phyloP scores from a whole-genome alignment of 1,284 basidiomycete genomes.

The Marasmius oreades region DNA sequence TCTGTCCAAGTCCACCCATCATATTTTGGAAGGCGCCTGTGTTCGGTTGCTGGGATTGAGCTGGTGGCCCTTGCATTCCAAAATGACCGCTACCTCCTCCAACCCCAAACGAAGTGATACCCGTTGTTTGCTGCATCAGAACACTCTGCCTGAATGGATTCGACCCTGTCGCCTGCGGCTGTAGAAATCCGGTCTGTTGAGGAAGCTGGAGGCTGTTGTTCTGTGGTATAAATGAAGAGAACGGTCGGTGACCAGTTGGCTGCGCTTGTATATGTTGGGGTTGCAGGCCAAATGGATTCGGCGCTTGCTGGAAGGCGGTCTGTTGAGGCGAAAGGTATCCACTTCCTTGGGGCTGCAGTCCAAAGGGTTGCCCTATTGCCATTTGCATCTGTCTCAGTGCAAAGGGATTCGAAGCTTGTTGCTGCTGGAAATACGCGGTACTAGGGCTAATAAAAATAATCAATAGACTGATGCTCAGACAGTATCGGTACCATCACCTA shows the following conservation, averaged over 20 bases:
- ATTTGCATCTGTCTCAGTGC: conserved; percentile 32
- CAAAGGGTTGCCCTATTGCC: conserved; percentile 45
- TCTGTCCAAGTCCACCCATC: neutral
- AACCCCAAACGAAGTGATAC: conserved; percentile 43
- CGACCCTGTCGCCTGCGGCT: conserved; percentile 63
- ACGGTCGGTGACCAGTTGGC: conserved; percentile 48
- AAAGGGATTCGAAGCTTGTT: conserved; percentile 78
- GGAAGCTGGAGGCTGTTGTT: conserved; percentile 13
- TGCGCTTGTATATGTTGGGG: conserved; percentile 28
- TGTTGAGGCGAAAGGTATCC: conserved; percentile 51
- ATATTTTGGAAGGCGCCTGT: conserved; percentile 4
- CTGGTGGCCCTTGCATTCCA: neutral
- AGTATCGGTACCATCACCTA: conserved; percentile 34
- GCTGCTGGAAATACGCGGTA: conserved; percentile 57
- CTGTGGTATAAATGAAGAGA: conserved; percentile 49
- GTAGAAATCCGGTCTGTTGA: conserved; percentile 34
- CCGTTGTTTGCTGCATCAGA: conserved; percentile 68
- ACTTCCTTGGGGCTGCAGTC: conserved; percentile 53
- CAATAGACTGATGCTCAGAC: conserved; percentile 10
- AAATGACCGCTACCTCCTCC: conserved; percentile 6
- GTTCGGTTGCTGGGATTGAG: conserved; percentile 11
- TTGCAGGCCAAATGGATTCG: conserved; percentile 41
- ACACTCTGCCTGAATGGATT: conserved; percentile 71
- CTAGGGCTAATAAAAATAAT: conserved; percentile 39
- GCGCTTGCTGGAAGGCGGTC: conserved; percentile 37